Percentiles rank a stretch among this genome's conserved stretches.
Evolutionary conservation across 192 early-diverging fungal genomes (phyloP).

Genomic region (Backusella tarrabulga): DNA sequence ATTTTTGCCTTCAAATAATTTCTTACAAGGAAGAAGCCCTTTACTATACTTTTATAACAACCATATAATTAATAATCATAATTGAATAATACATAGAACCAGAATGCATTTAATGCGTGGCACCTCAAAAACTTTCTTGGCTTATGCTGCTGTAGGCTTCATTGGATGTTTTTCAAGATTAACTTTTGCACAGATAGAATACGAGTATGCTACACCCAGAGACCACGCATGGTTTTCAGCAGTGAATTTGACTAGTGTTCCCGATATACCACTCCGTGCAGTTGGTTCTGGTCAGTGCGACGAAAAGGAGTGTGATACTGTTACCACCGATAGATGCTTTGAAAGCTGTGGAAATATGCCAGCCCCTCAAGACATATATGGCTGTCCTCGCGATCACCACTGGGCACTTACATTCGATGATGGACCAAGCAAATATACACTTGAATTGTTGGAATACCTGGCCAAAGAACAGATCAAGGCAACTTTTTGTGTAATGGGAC

Average conservation of each 20-base stretch:
- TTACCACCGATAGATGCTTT: constrained; percentile 32
- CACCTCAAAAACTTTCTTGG: background rate
- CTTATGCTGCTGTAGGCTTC: background rate
- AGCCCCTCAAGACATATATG: constrained; percentile 25
- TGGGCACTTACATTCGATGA: constrained; percentile 58
- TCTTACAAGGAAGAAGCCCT: background rate
- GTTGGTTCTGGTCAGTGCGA: constrained; percentile 29
- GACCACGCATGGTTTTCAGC: constrained; percentile 1
- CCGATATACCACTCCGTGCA: constrained; percentile 13
- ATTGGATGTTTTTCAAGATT: background rate
- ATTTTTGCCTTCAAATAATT: background rate
- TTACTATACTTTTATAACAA: background rate
- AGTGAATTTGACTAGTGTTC: constrained; percentile 5
- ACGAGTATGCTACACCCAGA: constrained; percentile 5
- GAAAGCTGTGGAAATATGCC: constrained; percentile 35
- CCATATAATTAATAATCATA: background rate
- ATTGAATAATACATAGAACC: background rate
- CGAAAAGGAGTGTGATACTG: constrained; percentile 25
- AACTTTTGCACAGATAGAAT: background rate
- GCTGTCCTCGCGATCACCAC: constrained; percentile 18
- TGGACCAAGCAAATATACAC: constrained; percentile 53
- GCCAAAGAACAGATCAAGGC: constrained; percentile 56
- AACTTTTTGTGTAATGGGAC: constrained; percentile 70
- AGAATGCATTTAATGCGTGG: background rate
- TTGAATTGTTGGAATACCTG: constrained; percentile 51